Evolutionary conservation across 1,139 yeast genomes (phyloP).

Genomic region (Wickerhamomyces sp.): DNA sequence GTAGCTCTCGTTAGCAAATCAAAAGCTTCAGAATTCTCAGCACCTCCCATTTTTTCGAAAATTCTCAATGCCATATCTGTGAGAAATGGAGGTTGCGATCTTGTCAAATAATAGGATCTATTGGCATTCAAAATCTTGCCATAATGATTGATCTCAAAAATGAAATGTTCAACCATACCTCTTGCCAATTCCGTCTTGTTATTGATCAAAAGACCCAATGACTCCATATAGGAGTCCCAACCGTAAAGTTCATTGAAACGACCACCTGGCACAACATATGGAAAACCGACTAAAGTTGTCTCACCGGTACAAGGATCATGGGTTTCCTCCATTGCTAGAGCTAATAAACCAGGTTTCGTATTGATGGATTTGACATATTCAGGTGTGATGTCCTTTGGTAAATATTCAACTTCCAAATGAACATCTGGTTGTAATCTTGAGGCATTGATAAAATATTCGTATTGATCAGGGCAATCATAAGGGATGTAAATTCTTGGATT

Average conservation of each 20-base stretch:
- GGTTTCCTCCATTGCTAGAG: slow-evolving; percentile 61
- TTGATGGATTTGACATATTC: slow-evolving; percentile 74
- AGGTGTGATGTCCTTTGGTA: slow-evolving; percentile 55
- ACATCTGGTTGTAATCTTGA: slow-evolving; percentile 52
- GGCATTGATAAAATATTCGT: slow-evolving; percentile 56
- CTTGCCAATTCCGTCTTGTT: slow-evolving; percentile 64
- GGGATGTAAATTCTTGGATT: slow-evolving; percentile 83
- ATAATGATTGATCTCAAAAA: slow-evolving; percentile 84
- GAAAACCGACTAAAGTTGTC: slow-evolving; percentile 55
- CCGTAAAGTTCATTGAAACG: slow-evolving; percentile 95
- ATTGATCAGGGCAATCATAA: slow-evolving; percentile 62
- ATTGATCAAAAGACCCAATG: slow-evolving; percentile 74
- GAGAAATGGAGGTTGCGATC: slow-evolving; percentile 97
- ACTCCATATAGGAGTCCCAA: slow-evolving; percentile 96
- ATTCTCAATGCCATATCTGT: slow-evolving; percentile 87
- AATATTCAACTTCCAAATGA: slow-evolving; percentile 67
- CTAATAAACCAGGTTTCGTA: slow-evolving; percentile 79
- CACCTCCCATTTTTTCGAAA: slow-evolving; percentile 51
- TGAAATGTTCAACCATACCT: slow-evolving; percentile 91
- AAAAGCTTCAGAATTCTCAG: slow-evolving; percentile 38
- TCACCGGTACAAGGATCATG: slow-evolving; percentile 45
- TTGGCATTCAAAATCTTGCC: slow-evolving; percentile 94
- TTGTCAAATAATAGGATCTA: slow-evolving; percentile 81
- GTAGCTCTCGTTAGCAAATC: slow-evolving; percentile 63
- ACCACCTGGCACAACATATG: slow-evolving; percentile 97